Evolutionary conservation across 1,139 yeast species (phyloP).

Genomic region (Yamadazyma membranifaciens): DNA sequence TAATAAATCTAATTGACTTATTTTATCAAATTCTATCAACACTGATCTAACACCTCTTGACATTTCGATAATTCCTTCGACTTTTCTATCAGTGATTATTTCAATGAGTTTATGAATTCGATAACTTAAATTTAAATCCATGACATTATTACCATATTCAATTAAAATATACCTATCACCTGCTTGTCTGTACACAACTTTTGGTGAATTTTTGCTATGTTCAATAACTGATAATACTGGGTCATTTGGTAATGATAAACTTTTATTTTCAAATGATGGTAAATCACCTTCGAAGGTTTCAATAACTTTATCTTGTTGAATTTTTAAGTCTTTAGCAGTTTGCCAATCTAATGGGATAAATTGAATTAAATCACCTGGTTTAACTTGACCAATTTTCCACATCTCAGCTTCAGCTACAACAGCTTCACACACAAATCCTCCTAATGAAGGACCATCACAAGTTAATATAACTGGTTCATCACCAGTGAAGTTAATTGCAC

Average conservation of each 20-base stretch:
- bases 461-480: slow-evolving; percentile 97
- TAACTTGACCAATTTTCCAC: slow-evolving; percentile 98
- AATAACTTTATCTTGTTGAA: slow-evolving; percentile 55
- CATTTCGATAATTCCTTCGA: slow-evolving; percentile 87
- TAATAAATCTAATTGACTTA: slow-evolving; percentile 61
- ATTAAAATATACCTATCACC: slow-evolving; percentile 91
- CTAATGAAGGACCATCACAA: slow-evolving; percentile 95
- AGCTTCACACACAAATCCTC: slow-evolving; percentile 96
- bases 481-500: slow-evolving; percentile 97
- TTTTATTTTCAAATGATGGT: slow-evolving; percentile 31
- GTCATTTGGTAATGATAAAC: slow-evolving; percentile 45
- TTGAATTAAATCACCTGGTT: slow-evolving; percentile 83
- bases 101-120: slow-evolving; percentile 81
- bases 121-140: slow-evolving; percentile 84
- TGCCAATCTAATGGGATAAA: slow-evolving; percentile 76
- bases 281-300: slow-evolving; percentile 41
- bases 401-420: slow-evolving; percentile 94
- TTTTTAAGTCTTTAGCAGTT: slow-evolving; percentile 63
- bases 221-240: slow-evolving; percentile 60
- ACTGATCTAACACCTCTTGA: slow-evolving; percentile 97
- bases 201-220: slow-evolving; percentile 56
- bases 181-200: slow-evolving; percentile 87
- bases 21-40: slow-evolving; percentile 71
- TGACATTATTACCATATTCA: slow-evolving; percentile 85
- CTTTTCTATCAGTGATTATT: slow-evolving; percentile 61